Base-by-base conservation (phyloP, 2,329 filamentous ascomycete species). In the Nothophoma quercina region DNA sequence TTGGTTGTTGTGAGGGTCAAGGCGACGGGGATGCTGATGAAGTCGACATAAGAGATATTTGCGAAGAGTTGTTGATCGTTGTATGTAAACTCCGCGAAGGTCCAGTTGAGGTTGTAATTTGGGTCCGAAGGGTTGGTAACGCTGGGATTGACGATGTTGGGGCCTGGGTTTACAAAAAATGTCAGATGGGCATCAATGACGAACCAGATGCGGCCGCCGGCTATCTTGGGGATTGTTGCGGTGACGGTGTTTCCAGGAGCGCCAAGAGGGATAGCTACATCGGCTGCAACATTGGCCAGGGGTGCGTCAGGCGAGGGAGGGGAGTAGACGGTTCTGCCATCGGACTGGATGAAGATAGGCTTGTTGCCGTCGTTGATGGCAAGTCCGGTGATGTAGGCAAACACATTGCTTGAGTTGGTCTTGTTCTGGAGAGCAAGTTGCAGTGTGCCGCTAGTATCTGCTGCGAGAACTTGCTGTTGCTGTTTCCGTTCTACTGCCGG, bases 131-230 rank as follows among this genome's bases (percentile, higher is more conserved):
- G 70, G 70, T 92, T 92, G 25, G 84, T 88, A 21, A 88, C 85
- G 8, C 86, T 87, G 0, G 90, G 90, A 74, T 92, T 89, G 34
- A 92, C 89, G 12, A 93, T 79, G 1, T 84, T 87, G 6, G 89
- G 86, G 13, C 85, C 86, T 1, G 85, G 87, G 71, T 93, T 93
- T 44, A 92, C 72, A 10, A 84, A 77, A 73, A 93, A 93, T 1
- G 80, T 85, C 40, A 92, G 79, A 28, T 81, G 81, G 35, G 75
- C 75, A 60, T 83, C 83, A 53, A 84, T 78, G 49, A 81, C 85
- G 72, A 90, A 88, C 86, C 88, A 93, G 69, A 92, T 84, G 45
- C 89, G 83, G 1, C 84, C 88, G 18, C 88, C 88, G 3, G 83
- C 87, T 21, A 91, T 80, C 55, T 86, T 86, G 9, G 89, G 89